Conservation (phyloP, 2,329 filamentous ascomycete genomes). For the Ophiostoma perfectum region DNA sequence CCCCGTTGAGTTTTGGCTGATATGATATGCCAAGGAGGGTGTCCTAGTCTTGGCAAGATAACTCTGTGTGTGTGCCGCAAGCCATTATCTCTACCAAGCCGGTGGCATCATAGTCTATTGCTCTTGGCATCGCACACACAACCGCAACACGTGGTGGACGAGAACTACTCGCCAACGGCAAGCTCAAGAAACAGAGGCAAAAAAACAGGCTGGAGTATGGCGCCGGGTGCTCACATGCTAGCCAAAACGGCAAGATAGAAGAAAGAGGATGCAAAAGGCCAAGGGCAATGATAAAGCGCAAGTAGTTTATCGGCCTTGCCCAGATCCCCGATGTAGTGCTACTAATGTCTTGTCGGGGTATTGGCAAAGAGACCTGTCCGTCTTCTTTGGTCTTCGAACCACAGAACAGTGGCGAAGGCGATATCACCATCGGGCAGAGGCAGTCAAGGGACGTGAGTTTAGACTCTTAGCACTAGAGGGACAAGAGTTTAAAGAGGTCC, state of each 20-base stretch:
- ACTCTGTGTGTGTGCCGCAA: background rate
- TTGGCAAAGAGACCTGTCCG: conserved; percentile 1
- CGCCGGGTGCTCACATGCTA: background rate
- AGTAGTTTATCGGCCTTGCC: background rate
- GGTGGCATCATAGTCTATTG: conserved; percentile 11
- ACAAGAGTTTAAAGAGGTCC: background rate
- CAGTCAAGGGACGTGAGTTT: background rate
- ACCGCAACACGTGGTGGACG: background rate
- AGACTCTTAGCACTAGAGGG: background rate
- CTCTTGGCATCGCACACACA: background rate
- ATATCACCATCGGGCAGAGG: background rate
- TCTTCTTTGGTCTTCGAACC: conserved; percentile 3
- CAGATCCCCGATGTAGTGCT: background rate
- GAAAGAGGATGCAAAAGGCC: background rate
- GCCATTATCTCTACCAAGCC: conserved; percentile 2
- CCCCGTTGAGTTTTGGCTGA: background rate
- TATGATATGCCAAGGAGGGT: conserved; percentile 6
- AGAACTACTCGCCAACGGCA: background rate
- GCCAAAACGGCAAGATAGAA: background rate
- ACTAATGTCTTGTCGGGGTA: background rate
- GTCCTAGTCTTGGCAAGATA: conserved; percentile 3
- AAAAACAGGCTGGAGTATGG: background rate
- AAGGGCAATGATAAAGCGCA: background rate
- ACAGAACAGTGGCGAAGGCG: background rate
- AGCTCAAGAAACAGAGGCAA: background rate